Base-by-base conservation (phyloP, 441 rosid species). In the Gossypium laxum region DNA sequence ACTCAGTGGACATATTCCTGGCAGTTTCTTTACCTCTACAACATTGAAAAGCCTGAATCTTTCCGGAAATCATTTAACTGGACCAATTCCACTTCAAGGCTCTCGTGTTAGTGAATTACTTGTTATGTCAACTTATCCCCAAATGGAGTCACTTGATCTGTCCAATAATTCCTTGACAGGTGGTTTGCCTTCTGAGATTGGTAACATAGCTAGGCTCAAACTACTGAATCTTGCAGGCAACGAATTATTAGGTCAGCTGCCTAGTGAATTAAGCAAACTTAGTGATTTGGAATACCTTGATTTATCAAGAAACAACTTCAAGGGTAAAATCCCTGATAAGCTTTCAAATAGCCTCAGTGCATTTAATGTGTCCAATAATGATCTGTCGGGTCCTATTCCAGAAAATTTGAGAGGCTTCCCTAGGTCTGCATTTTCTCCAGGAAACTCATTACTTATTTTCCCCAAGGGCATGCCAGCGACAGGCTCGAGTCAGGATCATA, bases 111-210 rank as follows among this genome's bases (percentile, higher is more conserved):
- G 82, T 72, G 93, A 85, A 76, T 81, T 91, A 43, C 72, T 88
- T 74, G 76, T 76, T 67, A 47, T 85, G 78, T 79, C 79, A 66
- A 70, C 84, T 75, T 72, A 71, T 75, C 86, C 89, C 22, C 83
- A 38, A 56, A 78, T 93, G 89, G 92, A 89, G 78, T 89, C 78
- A 73, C 96, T 93, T 79, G 97, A 93, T 83, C 94, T 93, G 74
- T 93, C 97, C 8, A 28, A 83, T 72, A 93, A 93, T 82, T 85
- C 82, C 74, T 84, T 93, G 69, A 74, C 80, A 26, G 96, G 93
- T 73, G 67, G 73, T 70, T 78, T 93, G 76, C 86, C 95, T 57
- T 77, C 87, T 4, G 91, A 84, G 66, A 82, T 91, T 43, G 91
- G 97, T 72, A 80, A 84, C 65, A 55, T 88, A 83, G 94, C 72